Percentiles rank a stretch among this genome's conserved stretches.
These are phyloP conservation scores for Dendrobium huoshanense DNA, from an alignment of 106 monocot genomes.

Conservation along the genomic window DNA sequence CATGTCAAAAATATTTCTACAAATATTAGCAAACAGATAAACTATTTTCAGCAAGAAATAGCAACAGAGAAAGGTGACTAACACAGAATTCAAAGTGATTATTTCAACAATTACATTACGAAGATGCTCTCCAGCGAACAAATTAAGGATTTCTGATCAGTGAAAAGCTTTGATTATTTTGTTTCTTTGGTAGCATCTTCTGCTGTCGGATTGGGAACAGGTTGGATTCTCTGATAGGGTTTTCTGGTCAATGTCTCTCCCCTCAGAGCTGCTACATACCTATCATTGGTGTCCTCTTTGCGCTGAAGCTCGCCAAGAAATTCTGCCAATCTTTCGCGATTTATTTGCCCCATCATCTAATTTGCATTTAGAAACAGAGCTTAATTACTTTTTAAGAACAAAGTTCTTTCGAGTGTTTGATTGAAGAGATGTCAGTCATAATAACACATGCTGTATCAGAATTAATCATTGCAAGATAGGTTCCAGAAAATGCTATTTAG, in stretches of 20 bases:
- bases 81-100: too few relatives aligned
- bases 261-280: conserved; percentile 83
- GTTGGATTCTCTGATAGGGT: conserved; percentile 80
- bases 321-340: conserved; percentile 80
- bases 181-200: conserved; percentile 17
- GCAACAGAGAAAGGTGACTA: too few relatives aligned
- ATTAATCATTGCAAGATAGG: not conserved
- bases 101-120: too few relatives aligned
- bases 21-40: too few relatives aligned
- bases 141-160: not conserved
- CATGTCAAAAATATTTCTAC: too few relatives aligned
- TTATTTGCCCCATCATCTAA: conserved; percentile 97
- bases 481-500: not conserved
- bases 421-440: not conserved
- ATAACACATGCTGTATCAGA: too few relatives aligned
- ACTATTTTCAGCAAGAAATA: too few relatives aligned
- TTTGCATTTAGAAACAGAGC: not conserved
- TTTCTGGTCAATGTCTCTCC: conserved; percentile 91
- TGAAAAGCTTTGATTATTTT: not conserved
- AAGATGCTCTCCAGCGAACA: not conserved
- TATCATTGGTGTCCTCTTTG: conserved; percentile 89
- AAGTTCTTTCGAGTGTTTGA: not conserved
- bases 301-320: conserved; percentile 89
- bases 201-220: conserved; percentile 23
- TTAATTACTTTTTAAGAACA: not conserved